Evolutionary conservation across 257 asterid genomes (phyloP), one percentile per base, ranked within the genome.

Genomic region (Gentiana macrophylla): DNA sequence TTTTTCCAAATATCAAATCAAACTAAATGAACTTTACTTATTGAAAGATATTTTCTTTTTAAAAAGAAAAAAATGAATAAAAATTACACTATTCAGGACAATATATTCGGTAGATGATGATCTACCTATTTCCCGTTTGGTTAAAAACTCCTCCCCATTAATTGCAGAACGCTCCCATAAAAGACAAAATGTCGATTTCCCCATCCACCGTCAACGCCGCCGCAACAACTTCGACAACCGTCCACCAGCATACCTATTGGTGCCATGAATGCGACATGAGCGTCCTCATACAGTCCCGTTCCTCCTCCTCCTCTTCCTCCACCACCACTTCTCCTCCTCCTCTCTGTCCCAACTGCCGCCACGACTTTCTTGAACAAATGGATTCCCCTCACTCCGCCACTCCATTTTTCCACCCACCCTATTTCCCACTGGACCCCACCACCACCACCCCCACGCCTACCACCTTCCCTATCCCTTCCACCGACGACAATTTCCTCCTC

Each of bases 231-330:
- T 45, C 83, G 65, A 68, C 76, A 51, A 71, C 79, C 72, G 71
- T 68, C 72, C 79, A 64, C 73, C 86, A 74, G 76, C 89, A 86
- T 7, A 83, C 86, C 53, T 82, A 74, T 72, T 89, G 95, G 94
- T 86, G 97, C 72, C 89, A 89, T 79, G 80, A 82, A 36, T 89
- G 97, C 70, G 95, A 82, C 83, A 89, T 80, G 95, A 77, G 86
- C 71, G 77, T 89, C 82, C 82, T 82, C 70, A 84, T 50, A 61
- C 63, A 49, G 13, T 67, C 66, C 8, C 70, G 77, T 56, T 32
- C 62, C 77, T 6, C 60, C 52, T 9, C 88, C 37, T 68, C 87
- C 64, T 73, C 86, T 12, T 60, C 67, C 24, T 24, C 24, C 24
- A 24, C 24, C 24, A 24, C 24, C 37, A 70, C 87, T 62, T 73